A percentile compares a stretch with the other conserved stretches of the same genome.
Evolutionary conservation across 306 rosid species (phyloP).

Genomic region (Rubus idaeus): DNA sequence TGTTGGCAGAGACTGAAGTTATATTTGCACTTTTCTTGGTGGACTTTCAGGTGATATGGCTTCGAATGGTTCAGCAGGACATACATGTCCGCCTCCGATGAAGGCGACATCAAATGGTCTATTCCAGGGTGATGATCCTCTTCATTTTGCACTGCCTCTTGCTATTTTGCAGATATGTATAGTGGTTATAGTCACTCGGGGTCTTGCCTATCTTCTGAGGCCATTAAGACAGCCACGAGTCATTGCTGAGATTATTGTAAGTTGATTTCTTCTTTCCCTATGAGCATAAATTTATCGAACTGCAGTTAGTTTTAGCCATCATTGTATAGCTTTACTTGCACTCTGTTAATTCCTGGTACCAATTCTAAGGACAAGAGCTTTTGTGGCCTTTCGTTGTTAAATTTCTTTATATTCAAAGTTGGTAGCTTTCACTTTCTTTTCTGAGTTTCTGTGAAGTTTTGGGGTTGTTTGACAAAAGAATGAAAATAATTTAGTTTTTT

Average conservation of each 20-base stretch:
- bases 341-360: neutral
- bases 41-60: constrained; percentile 39
- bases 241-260: constrained; percentile 67
- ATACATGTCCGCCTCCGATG: constrained; percentile 54
- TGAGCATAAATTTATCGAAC: neutral
- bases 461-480: neutral
- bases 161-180: constrained; percentile 52
- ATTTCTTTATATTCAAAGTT: neutral
- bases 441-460: neutral
- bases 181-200: constrained; percentile 43
- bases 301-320: neutral
- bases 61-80: constrained; percentile 34
- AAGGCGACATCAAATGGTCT: constrained; percentile 75
- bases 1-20: constrained; percentile 34
- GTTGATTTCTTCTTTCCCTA: constrained; percentile 23
- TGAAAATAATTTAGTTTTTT: neutral
- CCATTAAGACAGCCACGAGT: constrained; percentile 60
- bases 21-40: constrained; percentile 7
- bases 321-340: neutral
- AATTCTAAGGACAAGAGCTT: neutral
- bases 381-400: neutral
- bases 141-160: constrained; percentile 73
- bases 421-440: neutral
- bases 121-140: constrained; percentile 87
- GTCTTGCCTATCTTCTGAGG: constrained; percentile 46